These are phyloP conservation scores for Wallacemonas sp. DNA, from an alignment of 208 protist genomes.

Conservation along the genomic window DNA sequence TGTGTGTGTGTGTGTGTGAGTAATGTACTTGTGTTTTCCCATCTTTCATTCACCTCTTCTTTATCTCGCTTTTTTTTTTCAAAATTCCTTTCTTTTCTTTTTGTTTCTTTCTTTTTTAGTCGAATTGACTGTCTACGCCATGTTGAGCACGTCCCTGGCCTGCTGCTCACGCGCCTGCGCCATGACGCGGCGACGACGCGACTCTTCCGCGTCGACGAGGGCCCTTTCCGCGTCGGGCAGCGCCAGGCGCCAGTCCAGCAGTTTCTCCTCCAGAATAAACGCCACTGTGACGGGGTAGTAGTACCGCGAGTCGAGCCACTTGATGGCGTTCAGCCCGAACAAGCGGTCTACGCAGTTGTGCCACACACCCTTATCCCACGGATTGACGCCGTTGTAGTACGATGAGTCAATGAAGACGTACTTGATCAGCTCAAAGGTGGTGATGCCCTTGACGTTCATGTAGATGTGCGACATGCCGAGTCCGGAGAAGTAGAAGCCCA, in stretches of 20 bases:
- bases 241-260: slow-evolving; percentile 38
- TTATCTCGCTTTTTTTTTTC: not conserved
- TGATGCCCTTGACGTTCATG: slow-evolving; percentile 42
- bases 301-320: slow-evolving; percentile 37
- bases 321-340: slow-evolving; percentile 18
- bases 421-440: slow-evolving; percentile 46
- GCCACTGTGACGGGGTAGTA: slow-evolving; percentile 57
- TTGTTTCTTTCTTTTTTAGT: slow-evolving; percentile 2
- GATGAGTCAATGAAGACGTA: slow-evolving; percentile 27
- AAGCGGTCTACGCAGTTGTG: slow-evolving; percentile 18
- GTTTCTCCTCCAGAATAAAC: slow-evolving; percentile 38
- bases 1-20: too few species aligned
- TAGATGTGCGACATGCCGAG: slow-evolving; percentile 39
- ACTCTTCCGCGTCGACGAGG: slow-evolving; percentile 25
- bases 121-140: not conserved
- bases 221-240: slow-evolving; percentile 34
- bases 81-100: not conserved
- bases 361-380: slow-evolving; percentile 34
- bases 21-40: too few species aligned
- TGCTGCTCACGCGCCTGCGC: slow-evolving; percentile 19
- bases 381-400: slow-evolving; percentile 50
- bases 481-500: slow-evolving; percentile 46
- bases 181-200: slow-evolving; percentile 16
- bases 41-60: too few species aligned
- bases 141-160: slow-evolving; percentile 9